Percentiles rank a stretch among this genome's conserved stretches.
phyloP scores from a whole-genome alignment of 768 basidiomycete species.

The Phylloporus sp. region DNA sequence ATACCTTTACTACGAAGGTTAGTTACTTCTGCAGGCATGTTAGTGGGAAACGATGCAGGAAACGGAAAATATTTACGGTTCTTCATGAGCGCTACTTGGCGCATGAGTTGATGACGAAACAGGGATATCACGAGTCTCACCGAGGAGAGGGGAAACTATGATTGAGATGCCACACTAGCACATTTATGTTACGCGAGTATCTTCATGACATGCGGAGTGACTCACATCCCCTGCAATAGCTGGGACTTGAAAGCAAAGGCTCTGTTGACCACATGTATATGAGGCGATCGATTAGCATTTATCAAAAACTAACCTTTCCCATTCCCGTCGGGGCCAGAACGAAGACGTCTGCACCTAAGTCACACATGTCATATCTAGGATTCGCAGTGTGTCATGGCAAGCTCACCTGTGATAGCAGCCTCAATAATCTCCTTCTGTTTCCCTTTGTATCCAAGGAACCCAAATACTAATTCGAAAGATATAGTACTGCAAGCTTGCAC shows the following conservation, averaged over 20 bases:
- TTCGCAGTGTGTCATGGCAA: neutral
- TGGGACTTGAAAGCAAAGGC: conserved; percentile 82
- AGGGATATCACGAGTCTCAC: conserved; percentile 33
- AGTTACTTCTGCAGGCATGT: conserved; percentile 51
- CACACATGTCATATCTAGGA: neutral
- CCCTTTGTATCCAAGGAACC: conserved; percentile 64
- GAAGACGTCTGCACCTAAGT: conserved; percentile 62
- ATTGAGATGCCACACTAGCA: conserved; percentile 63
- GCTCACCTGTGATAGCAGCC: conserved; percentile 58
- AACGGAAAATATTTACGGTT: conserved; percentile 50
- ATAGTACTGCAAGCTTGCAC: neutral
- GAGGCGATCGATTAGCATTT: neutral
- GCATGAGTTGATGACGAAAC: neutral
- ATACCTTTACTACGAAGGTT: conserved; percentile 52
- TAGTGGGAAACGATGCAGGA: neutral
- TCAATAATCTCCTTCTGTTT: conserved; percentile 74
- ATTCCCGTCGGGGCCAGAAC: conserved; percentile 85
- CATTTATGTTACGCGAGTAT: neutral
- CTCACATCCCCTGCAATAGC: conserved; percentile 59
- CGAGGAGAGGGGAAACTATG: conserved; percentile 72
- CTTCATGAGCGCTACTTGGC: conserved; percentile 65
- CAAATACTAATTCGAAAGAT: conserved; percentile 50
- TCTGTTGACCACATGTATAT: conserved; percentile 37
- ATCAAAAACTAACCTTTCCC: conserved; percentile 59
- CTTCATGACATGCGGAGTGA: neutral